phyloP scores from a whole-genome alignment of 2,329 filamentous ascomycete genomes.

The Clonostachys rosea region DNA sequence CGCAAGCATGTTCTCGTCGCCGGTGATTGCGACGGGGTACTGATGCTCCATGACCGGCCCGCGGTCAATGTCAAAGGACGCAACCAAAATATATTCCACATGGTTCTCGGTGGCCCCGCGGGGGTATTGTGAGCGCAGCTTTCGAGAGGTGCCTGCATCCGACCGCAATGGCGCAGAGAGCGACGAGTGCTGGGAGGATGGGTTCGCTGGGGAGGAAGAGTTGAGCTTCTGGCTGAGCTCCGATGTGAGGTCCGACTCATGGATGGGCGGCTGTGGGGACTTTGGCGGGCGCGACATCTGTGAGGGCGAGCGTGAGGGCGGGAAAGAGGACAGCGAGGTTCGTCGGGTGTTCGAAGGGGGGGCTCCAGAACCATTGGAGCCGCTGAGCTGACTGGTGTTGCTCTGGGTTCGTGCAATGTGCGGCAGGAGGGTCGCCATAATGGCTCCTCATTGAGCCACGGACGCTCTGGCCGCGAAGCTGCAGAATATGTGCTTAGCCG shows the following conservation, averaged over 20 bases:
- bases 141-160: slow-evolving; percentile 24
- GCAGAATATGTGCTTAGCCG: slow-evolving; percentile 2
- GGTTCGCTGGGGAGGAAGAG: slow-evolving; percentile 48
- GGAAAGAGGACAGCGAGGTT: slow-evolving; percentile 62
- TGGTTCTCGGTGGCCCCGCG: slow-evolving; percentile 77
- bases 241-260: slow-evolving; percentile 51
- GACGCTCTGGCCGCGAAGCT: slow-evolving; percentile 10
- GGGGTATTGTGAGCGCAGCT: slow-evolving; percentile 71
- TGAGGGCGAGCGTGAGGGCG: slow-evolving; percentile 52
- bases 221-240: slow-evolving; percentile 57
- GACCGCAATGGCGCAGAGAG: slow-evolving; percentile 43
- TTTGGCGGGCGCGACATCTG: slow-evolving; percentile 53
- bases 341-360: slow-evolving; percentile 20
- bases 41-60: slow-evolving; percentile 98
- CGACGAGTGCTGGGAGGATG: slow-evolving; percentile 58
- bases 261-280: slow-evolving; percentile 47
- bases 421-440: slow-evolving; percentile 36
- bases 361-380: slow-evolving; percentile 10
- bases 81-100: slow-evolving; percentile 97
- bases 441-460: not conserved
- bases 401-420: slow-evolving; percentile 31
- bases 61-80: slow-evolving; percentile 93
- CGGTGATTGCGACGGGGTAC: slow-evolving; percentile 89
- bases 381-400: slow-evolving; percentile 26
- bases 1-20: slow-evolving; percentile 95